These are phyloP conservation scores for Oryza officinalis DNA, from an alignment of 176 grass and related monocot species.

Conservation along the genomic window DNA sequence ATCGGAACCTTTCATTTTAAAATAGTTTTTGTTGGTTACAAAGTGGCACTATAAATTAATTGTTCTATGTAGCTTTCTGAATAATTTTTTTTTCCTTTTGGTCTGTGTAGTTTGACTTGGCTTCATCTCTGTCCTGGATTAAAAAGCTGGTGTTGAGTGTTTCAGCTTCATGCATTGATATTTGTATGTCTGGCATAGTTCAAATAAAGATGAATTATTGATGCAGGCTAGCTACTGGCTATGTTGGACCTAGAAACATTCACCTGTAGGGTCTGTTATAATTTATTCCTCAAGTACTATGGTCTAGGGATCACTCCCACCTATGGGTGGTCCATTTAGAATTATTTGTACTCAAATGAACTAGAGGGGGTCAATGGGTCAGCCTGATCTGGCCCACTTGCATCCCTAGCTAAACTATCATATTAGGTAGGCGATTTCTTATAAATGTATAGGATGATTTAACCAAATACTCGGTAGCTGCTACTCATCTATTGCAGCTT, in stretches of 20 bases:
- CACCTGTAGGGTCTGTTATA: conserved; percentile 4
- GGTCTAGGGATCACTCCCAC: not conserved
- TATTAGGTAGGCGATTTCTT: conserved; percentile 12
- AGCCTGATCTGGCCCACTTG: not conserved
- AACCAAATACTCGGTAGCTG: not conserved
- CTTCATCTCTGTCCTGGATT: not conserved
- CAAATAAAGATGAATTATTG: not conserved
- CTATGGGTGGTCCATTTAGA: not conserved
- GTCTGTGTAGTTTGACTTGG: not conserved
- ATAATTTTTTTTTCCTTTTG: not conserved
- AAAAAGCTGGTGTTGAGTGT: not conserved
- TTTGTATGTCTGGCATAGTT: conserved; percentile 17
- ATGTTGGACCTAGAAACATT: not conserved
- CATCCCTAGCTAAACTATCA: not conserved
- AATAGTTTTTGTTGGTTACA: not conserved
- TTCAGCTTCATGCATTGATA: conserved; percentile 5
- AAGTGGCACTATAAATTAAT: conserved; percentile 9
- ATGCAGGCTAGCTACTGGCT: not conserved
- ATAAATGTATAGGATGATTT: not conserved
- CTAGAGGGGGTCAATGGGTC: not conserved
- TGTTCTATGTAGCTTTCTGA: not conserved
- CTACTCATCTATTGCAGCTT: not conserved
- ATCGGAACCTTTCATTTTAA: not conserved
- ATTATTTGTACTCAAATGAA: not conserved
- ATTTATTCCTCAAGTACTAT: conserved; percentile 11